Conservation (phyloP, 805 yeast genomes). For the Starmerella potacharoeniae region DNA sequence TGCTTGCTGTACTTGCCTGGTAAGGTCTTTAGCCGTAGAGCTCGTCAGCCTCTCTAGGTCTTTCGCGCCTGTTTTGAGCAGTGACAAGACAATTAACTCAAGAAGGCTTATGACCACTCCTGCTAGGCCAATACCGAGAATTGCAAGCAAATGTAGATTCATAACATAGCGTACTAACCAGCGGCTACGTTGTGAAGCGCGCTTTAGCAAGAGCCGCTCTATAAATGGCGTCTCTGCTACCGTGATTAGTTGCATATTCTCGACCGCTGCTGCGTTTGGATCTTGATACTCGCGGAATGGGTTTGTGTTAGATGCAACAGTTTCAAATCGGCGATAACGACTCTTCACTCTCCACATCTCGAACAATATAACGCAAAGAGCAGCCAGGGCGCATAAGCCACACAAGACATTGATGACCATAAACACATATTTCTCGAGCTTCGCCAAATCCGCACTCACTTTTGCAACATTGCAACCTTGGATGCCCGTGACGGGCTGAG, state of each 20-base stretch:
- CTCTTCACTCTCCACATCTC: conserved; percentile 6
- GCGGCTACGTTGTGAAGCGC: conserved; percentile 12
- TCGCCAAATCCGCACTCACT: background rate
- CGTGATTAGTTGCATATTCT: conserved; percentile 2
- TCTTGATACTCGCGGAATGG: background rate
- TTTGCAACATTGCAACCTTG: conserved; percentile 4
- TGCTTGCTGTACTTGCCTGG: conserved; percentile 11
- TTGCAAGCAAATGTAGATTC: conserved; percentile 40
- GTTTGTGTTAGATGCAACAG: background rate
- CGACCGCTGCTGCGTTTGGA: background rate
- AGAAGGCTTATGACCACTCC: conserved; percentile 45
- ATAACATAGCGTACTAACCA: conserved; percentile 45
- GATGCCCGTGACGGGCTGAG: background rate
- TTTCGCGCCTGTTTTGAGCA: conserved; percentile 10
- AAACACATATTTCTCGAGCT: background rate
- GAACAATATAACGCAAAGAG: conserved; percentile 3
- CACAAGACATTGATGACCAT: conserved; percentile 1
- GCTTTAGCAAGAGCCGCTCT: background rate
- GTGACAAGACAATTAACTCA: conserved; percentile 37
- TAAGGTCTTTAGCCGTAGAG: conserved; percentile 12
- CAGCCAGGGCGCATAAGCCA: conserved; percentile 10
- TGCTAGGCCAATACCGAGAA: conserved; percentile 43
- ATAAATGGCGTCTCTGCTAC: conserved; percentile 1
- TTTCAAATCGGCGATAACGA: conserved; percentile 13
- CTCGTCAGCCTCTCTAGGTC: conserved; percentile 12